phyloP scores from a whole-genome alignment of 2,329 filamentous ascomycete genomes.

The Zymoseptoria pseudotritici region DNA sequence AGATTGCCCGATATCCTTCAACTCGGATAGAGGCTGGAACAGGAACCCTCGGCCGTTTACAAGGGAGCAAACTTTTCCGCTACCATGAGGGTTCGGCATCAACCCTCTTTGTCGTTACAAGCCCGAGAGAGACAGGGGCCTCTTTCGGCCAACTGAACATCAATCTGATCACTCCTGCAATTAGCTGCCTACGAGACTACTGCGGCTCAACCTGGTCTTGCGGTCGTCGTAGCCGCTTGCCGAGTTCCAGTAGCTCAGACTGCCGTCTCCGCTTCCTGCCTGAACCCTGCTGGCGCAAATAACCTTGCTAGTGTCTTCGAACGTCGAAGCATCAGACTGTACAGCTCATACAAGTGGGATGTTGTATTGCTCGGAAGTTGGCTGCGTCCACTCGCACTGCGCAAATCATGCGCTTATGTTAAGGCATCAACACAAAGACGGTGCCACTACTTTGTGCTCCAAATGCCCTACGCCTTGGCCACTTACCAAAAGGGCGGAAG shows the following conservation, averaged over 20 bases:
- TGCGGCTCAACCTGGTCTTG: background rate
- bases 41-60: too few relatives aligned
- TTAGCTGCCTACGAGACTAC: background rate
- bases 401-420: background rate
- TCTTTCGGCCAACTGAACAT: background rate
- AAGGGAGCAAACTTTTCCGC: too few relatives aligned
- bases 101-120: background rate
- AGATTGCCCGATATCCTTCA: too few relatives aligned
- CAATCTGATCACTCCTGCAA: background rate
- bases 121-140: background rate
- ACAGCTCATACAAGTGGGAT: background rate
- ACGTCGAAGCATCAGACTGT: background rate
- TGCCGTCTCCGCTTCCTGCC: background rate
- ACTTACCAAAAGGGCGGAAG: background rate
- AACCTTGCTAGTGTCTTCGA: background rate
- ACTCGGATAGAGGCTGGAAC: too few relatives aligned
- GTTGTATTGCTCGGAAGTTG: background rate
- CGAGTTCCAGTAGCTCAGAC: background rate
- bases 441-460: too few relatives aligned
- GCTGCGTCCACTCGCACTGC: background rate
- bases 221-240: background rate
- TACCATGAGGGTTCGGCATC: background rate
- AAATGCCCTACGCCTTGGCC: too few relatives aligned
- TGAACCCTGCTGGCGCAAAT: background rate
- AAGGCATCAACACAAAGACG: background rate